Evolutionary conservation across 2,329 filamentous ascomycete species (phyloP).

Genomic region (Fusarium nurragi): DNA sequence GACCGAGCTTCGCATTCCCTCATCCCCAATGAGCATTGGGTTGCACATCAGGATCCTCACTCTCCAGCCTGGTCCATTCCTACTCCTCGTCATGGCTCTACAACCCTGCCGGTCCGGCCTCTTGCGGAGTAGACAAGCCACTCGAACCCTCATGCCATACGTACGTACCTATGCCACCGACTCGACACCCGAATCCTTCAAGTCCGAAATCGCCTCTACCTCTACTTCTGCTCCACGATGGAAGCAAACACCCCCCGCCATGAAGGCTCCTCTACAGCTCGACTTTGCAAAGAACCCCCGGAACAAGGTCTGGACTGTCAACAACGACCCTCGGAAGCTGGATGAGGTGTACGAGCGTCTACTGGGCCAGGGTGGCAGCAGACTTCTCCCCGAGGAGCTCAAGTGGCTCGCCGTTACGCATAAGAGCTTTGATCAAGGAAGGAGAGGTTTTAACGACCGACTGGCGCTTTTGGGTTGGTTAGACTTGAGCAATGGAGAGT

Average conservation of each 20-base stretch:
- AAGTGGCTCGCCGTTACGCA: conserved; percentile 98
- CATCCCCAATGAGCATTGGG: background rate
- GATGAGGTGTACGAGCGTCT: conserved; percentile 82
- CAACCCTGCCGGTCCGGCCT: conserved; percentile 48
- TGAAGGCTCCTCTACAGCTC: conserved; percentile 75
- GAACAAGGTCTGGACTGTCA: conserved; percentile 71
- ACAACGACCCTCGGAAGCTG: conserved; percentile 76
- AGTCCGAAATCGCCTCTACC: conserved; percentile 20
- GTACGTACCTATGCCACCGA: conserved; percentile 47
- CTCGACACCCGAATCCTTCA: conserved; percentile 44
- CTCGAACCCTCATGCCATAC: conserved; percentile 37
- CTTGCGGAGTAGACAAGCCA: conserved; percentile 38
- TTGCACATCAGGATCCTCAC: conserved; percentile 10
- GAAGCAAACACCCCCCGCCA: conserved; percentile 73
- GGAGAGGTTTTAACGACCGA: conserved; percentile 92
- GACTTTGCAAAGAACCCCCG: conserved; percentile 64
- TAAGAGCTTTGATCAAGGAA: conserved; percentile 96
- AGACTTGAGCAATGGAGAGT: background rate
- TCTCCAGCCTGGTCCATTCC: conserved; percentile 12
- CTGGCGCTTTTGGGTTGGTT: conserved; percentile 84
- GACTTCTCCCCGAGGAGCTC: conserved; percentile 84
- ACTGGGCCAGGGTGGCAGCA: conserved; percentile 76
- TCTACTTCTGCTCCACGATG: conserved; percentile 64
- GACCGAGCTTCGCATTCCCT: conserved; percentile 28
- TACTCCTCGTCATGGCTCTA: conserved; percentile 45